A percentile compares a stretch with the other conserved stretches of the same genome.
Conservation (phyloP, 768 basidiomycete genomes). For the Naganishia kalamii region DNA sequence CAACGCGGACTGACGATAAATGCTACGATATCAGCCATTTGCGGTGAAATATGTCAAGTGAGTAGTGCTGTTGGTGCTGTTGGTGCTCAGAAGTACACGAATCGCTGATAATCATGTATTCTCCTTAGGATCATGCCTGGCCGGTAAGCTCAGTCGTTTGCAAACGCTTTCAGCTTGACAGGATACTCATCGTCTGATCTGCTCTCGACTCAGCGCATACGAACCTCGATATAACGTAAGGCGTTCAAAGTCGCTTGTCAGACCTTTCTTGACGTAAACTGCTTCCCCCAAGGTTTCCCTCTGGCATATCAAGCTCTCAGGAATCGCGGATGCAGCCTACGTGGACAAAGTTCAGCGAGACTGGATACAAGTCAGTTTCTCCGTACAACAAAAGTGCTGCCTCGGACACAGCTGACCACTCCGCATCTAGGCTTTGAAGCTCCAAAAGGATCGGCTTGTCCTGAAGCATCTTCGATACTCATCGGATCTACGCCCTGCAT, state of each 20-base stretch:
- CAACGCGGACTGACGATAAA: background rate
- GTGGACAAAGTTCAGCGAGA: conserved; percentile 7
- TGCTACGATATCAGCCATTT: background rate
- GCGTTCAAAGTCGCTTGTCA: background rate
- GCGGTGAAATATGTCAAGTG: conserved; percentile 23
- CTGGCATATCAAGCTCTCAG: conserved; percentile 26
- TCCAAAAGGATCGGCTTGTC: conserved; percentile 23
- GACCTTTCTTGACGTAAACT: background rate
- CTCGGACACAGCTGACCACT: no score
- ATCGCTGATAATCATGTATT: background rate
- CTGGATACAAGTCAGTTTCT: conserved; percentile 10
- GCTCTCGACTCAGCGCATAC: conserved; percentile 17
- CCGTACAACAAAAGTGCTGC: no score
- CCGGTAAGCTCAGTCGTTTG: conserved; percentile 12
- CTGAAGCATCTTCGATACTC: conserved; percentile 27
- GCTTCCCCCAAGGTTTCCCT: background rate
- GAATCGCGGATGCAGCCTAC: conserved; percentile 5
- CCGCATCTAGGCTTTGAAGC: conserved; percentile 20
- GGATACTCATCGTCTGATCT: background rate
- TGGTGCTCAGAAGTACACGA: background rate
- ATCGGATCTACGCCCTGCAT: conserved; percentile 13
- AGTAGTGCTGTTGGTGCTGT: background rate
- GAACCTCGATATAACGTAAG: conserved; percentile 24
- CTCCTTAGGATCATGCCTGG: conserved; percentile 15
- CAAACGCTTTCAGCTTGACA: background rate